Evolutionary conservation across 129 eudicot species (phyloP), one percentile per base, ranked within the genome.

Genomic region (Lactuca saligna): DNA sequence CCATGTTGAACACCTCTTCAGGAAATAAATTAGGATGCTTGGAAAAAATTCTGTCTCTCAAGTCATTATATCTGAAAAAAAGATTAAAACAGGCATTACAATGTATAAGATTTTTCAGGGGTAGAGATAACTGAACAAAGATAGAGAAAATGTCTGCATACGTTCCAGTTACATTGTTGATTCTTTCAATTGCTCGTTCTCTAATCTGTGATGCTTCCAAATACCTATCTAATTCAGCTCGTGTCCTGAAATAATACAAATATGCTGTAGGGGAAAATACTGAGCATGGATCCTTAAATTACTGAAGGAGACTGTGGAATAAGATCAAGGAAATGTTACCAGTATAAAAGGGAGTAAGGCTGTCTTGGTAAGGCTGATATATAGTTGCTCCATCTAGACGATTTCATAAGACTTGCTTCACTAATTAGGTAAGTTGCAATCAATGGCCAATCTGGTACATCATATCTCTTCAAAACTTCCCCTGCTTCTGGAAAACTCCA

Each of bases 401-500:
- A 80, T 8, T 75, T 78, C 81, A 49, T 81, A 66, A 86, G 74
- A 71, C 89, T 81, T 57, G 98, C 96, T 76, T 91, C 98, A 17
- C 98, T 88, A 31, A 91, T 91, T 51, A 91, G 80, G 85, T 88
- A 91, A 60, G 96, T 88, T 6, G 98, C 98, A 81, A 91, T 85
- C 61, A 91, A 80, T 57, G 98, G 98, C 98, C 98, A 91, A 37
- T 91, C 98, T 0, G 98, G 98, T 35, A 91, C 96, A 71, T 85
- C 82, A 64, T 88, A 78, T 78, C 79, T 73, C 70, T 81, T 88
- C 17, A 91, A 73, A 72, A 88, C 88, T 62, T 84, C 83, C 71
- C 98, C 98, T 17, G 93, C 91, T 68, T 91, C 96, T 6, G 85
- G 80, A 76, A 79, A 76, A 82, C 84, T 86, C 98, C 98, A 91